phyloP scores from a whole-genome alignment of 805 yeast species.

The Phaffomyces opuntiae region DNA sequence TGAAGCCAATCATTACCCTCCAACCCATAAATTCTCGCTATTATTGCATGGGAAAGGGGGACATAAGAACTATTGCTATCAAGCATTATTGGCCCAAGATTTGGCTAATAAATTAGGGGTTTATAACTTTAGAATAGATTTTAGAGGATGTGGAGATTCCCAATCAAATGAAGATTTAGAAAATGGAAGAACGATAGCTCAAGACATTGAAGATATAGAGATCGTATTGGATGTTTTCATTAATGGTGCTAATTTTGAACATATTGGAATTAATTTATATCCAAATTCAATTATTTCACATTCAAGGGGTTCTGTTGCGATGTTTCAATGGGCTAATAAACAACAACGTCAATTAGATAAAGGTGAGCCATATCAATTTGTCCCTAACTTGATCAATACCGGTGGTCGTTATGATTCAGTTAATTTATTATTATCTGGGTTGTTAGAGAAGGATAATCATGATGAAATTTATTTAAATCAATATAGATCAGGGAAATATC shows the following conservation, averaged over 20 bases:
- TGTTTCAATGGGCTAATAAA: conserved; percentile 61
- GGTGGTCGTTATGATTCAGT: conserved; percentile 53
- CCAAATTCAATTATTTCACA: conserved; percentile 64
- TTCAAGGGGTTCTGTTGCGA: conserved; percentile 73
- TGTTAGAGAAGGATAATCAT: no score
- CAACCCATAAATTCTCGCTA: conserved; percentile 47
- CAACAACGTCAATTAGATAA: conserved; percentile 32
- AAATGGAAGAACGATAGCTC: conserved; percentile 49
- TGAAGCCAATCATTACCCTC: conserved; percentile 20
- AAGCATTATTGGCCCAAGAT: conserved; percentile 49
- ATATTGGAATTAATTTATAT: conserved; percentile 34
- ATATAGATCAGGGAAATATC: conserved; percentile 45
- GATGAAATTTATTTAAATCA: conserved; percentile 33
- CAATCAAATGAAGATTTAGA: conserved; percentile 29
- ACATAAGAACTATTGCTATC: conserved; percentile 75
- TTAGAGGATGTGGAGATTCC: conserved; percentile 80
- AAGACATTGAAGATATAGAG: conserved; percentile 66
- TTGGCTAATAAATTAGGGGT: conserved; percentile 55
- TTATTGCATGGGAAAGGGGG: conserved; percentile 84
- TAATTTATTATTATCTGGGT: conserved; percentile 2
- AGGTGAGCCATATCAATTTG: conserved; percentile 31
- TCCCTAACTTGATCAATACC: conserved; percentile 66
- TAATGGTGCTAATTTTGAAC: conserved; percentile 20
- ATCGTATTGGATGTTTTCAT: conserved; percentile 28
- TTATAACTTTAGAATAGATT: conserved; percentile 71